Conservation (phyloP, 805 yeast genomes). For the Wickerhamomyces xylosicus region DNA sequence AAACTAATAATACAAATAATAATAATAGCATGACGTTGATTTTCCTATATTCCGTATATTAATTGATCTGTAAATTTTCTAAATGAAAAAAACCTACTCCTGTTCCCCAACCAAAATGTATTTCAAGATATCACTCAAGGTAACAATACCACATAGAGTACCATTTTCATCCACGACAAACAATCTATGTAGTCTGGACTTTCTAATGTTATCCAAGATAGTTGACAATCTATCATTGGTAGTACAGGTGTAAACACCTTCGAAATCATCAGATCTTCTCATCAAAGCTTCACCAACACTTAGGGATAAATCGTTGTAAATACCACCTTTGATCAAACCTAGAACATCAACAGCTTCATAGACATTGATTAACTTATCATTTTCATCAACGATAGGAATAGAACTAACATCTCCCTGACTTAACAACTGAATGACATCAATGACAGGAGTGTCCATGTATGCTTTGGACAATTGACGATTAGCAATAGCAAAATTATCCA, state of each 20-base stretch:
- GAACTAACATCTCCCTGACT: conserved; percentile 79
- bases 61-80: too few relatives aligned
- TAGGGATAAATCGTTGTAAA: conserved; percentile 79
- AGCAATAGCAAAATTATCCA: conserved; percentile 44
- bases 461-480: conserved; percentile 57
- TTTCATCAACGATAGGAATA: conserved; percentile 83
- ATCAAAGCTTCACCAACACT: conserved; percentile 94
- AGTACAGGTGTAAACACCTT: conserved; percentile 96
- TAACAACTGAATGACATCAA: conserved; percentile 79
- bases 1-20: conserved; percentile 62
- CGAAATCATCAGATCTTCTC: conserved; percentile 91
- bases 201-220: conserved; percentile 86
- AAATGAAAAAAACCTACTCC: too few relatives aligned
- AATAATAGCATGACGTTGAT: too few relatives aligned
- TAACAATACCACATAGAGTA: conserved; percentile 69
- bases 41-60: too few relatives aligned
- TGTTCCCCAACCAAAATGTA: conserved; percentile 62
- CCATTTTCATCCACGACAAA: conserved; percentile 87
- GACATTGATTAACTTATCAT: conserved; percentile 64
- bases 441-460: conserved; percentile 83
- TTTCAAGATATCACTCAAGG: conserved; percentile 82
- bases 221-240: conserved; percentile 77
- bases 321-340: conserved; percentile 87
- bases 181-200: conserved; percentile 82
- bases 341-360: conserved; percentile 95